A percentile compares a stretch with the other conserved stretches of the same genome.
These are phyloP conservation scores for Trichocomaceae sp. DNA, from an alignment of 2,329 filamentous ascomycete genomes.

Conservation along the genomic window DNA sequence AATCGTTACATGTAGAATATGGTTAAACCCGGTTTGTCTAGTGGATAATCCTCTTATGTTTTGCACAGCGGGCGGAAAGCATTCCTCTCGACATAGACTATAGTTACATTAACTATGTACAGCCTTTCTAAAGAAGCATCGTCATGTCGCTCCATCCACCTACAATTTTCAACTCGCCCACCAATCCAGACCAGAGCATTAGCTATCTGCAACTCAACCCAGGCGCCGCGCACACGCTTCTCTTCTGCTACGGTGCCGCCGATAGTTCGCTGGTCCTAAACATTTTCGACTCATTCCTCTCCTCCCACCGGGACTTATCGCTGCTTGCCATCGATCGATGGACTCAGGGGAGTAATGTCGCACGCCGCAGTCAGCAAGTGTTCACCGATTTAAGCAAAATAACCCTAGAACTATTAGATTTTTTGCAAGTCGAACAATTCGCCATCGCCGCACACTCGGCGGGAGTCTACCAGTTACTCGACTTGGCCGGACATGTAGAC, in stretches of 20 bases:
- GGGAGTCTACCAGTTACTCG: not conserved
- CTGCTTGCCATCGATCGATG: conserved; percentile 1
- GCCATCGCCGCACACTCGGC: conserved; percentile 1
- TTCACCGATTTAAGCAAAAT: not conserved
- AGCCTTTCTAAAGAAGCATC: no score
- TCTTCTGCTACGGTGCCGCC: no score
- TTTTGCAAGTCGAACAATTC: not conserved
- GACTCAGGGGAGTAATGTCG: not conserved
- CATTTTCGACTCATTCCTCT: not conserved
- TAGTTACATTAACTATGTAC: no score
- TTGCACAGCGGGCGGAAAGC: no score
- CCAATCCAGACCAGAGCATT: not conserved
- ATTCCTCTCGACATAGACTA: no score
- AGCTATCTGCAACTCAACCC: conserved; percentile 1
- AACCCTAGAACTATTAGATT: not conserved
- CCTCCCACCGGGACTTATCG: not conserved
- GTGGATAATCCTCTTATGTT: no score
- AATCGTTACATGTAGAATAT: no score
- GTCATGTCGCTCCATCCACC: not conserved
- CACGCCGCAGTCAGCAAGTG: not conserved
- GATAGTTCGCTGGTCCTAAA: no score
- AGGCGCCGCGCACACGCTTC: not conserved
- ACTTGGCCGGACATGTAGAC: not conserved
- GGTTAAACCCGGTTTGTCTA: no score
- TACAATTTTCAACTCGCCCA: not conserved